Evolutionary conservation across 441 rosid species (phyloP).

Genomic region (Populus hybrid): DNA sequence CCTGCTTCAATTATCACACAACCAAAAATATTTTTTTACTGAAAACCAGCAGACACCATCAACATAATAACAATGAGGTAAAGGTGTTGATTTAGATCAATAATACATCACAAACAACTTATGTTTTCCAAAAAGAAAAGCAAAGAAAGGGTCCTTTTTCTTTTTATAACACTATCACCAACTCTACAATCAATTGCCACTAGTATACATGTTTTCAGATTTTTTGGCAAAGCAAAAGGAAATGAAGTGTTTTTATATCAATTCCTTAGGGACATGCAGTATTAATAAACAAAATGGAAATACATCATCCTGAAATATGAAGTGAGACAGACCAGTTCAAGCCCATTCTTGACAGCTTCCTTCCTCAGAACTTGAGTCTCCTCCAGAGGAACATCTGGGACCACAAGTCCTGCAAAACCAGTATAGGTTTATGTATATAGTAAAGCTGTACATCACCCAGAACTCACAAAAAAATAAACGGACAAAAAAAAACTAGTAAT

Average conservation of each 20-base stretch:
- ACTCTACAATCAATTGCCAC: background rate
- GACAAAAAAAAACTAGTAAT: background rate
- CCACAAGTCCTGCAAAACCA: conserved; percentile 71
- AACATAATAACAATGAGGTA: background rate
- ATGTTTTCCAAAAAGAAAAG: background rate
- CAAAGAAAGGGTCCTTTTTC: background rate
- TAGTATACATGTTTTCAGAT: background rate
- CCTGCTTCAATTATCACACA: background rate
- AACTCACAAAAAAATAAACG: conserved; percentile 3
- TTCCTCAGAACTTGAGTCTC: conserved; percentile 70
- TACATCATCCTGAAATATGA: background rate
- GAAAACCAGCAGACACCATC: conserved; percentile 1
- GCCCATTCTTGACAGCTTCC: conserved; percentile 61
- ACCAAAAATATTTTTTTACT: background rate
- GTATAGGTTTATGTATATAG: conserved; percentile 2
- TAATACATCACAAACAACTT: background rate
- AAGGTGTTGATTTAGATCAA: background rate
- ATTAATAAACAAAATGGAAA: background rate
- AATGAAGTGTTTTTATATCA: background rate
- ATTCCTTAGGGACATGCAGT: background rate
- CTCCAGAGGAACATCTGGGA: conserved; percentile 92
- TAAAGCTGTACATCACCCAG: background rate
- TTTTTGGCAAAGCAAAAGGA: background rate
- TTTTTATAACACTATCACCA: background rate
- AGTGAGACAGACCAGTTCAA: conserved; percentile 59